A percentile compares a stretch with the other conserved stretches of the same genome.
phyloP scores from a whole-genome alignment of 257 asterid genomes.

The Fraxinus americana region DNA sequence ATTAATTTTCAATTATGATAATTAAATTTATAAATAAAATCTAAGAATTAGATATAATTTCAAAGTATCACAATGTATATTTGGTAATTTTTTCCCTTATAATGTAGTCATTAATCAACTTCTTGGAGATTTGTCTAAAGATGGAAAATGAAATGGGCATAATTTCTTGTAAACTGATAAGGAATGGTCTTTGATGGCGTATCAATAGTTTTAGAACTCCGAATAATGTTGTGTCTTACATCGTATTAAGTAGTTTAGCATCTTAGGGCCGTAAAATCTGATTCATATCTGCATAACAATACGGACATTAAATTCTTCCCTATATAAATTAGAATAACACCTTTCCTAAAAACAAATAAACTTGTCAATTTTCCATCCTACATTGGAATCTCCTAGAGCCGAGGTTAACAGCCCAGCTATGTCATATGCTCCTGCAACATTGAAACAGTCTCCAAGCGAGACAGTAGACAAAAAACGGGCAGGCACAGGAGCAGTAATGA shows the following conservation, averaged over 20 bases:
- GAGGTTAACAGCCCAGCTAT: conserved; percentile 15
- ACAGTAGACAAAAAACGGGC: not conserved
- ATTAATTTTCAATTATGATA: not conserved
- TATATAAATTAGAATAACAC: conserved; percentile 23
- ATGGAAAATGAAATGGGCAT: conserved; percentile 9
- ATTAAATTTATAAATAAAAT: not conserved
- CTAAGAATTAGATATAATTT: not conserved
- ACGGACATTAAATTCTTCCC: conserved; percentile 21
- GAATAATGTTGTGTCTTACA: not conserved
- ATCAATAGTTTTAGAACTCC: not conserved
- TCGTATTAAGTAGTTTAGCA: conserved; percentile 4
- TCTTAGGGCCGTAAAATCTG: conserved; percentile 4
- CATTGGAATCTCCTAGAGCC: conserved; percentile 1
- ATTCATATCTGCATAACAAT: conserved; percentile 14
- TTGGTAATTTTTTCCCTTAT: conserved; percentile 2
- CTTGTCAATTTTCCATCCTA: conserved; percentile 5
- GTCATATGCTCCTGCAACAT: conserved; percentile 1
- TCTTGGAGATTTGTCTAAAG: conserved; percentile 7
- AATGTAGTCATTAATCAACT: conserved; percentile 14
- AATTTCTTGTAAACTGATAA: conserved; percentile 21
- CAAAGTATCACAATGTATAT: not conserved
- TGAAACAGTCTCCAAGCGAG: conserved; percentile 20
- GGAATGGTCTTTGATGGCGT: conserved; percentile 31
- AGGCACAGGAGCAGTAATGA: conserved; percentile 4
- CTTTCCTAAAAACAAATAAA: conserved; percentile 22